Conservation (phyloP, 2,329 filamentous ascomycete species). For the Setomelanomma holmii region DNA sequence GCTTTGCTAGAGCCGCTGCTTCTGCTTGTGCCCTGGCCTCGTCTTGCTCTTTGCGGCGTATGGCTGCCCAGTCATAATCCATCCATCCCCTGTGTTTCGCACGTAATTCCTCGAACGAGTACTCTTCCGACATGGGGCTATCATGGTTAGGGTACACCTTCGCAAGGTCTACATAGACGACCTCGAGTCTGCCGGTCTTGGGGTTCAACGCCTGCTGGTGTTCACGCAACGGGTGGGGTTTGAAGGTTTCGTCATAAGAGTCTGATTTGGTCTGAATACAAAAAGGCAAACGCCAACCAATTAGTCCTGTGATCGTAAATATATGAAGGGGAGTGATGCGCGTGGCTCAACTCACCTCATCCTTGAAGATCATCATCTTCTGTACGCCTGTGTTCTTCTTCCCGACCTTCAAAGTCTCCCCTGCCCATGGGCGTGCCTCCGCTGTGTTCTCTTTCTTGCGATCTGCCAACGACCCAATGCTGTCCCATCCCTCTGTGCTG, state of each 20-base stretch:
- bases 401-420: slow-evolving; percentile 86
- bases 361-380: slow-evolving; percentile 94
- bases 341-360: slow-evolving; percentile 76
- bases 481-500: slow-evolving; percentile 83
- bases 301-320: slow-evolving; percentile 79
- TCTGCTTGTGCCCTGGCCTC: slow-evolving; percentile 35
- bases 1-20: slow-evolving; percentile 16
- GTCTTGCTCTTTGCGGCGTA: slow-evolving; percentile 36
- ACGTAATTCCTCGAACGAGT: slow-evolving; percentile 91
- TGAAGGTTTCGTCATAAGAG: slow-evolving; percentile 40
- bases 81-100: slow-evolving; percentile 76
- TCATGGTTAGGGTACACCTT: slow-evolving; percentile 81
- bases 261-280: slow-evolving; percentile 60
- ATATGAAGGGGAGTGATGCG: slow-evolving; percentile 46
- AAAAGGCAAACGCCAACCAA: slow-evolving; percentile 61
- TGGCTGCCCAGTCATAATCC: slow-evolving; percentile 59
- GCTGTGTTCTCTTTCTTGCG: slow-evolving; percentile 93
- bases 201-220: slow-evolving; percentile 84
- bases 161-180: slow-evolving; percentile 85
- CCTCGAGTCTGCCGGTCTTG: slow-evolving; percentile 81
- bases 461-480: slow-evolving; percentile 83
- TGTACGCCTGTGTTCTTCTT: slow-evolving; percentile 77
- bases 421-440: slow-evolving; percentile 88
- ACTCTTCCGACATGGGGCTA: slow-evolving; percentile 71
- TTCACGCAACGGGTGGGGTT: slow-evolving; percentile 72